Conservation (phyloP, 1,284 basidiomycete species). For the Ceratobasidium sp. region DNA sequence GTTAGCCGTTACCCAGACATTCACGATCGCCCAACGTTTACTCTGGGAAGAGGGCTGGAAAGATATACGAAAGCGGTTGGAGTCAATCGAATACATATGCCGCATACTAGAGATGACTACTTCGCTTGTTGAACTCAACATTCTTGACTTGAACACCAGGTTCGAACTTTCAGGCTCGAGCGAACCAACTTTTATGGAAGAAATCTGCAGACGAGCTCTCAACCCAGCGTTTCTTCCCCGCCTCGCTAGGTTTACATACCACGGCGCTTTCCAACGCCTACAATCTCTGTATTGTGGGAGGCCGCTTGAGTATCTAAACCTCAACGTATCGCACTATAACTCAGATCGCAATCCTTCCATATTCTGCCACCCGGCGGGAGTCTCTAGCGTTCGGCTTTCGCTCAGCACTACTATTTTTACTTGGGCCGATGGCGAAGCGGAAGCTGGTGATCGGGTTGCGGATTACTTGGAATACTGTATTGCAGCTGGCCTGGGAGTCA, state of each 20-base stretch:
- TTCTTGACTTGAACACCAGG: not conserved
- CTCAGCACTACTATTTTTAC: not conserved
- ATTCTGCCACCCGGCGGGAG: too few species aligned
- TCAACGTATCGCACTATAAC: not conserved
- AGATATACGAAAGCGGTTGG: not conserved
- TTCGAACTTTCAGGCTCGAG: not conserved
- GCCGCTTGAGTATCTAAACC: not conserved
- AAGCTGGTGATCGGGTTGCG: not conserved
- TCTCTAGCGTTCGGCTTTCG: too few species aligned
- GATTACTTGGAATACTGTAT: too few species aligned
- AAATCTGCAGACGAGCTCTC: not conserved
- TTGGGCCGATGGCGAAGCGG: not conserved
- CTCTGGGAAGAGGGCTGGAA: not conserved
- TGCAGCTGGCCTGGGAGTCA: not conserved
- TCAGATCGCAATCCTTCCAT: too few species aligned
- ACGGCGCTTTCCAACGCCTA: not conserved
- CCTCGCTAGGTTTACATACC: not conserved
- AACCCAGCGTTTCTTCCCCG: not conserved
- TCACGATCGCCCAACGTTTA: not conserved
- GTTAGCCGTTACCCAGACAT: not conserved
- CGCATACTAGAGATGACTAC: not conserved
- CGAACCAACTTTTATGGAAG: not conserved
- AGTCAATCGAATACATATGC: not conserved
- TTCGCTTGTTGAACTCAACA: not conserved
- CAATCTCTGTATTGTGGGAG: not conserved